Conservation (phyloP, 2,329 filamentous ascomycete genomes). For the Zasmidium cellare region DNA sequence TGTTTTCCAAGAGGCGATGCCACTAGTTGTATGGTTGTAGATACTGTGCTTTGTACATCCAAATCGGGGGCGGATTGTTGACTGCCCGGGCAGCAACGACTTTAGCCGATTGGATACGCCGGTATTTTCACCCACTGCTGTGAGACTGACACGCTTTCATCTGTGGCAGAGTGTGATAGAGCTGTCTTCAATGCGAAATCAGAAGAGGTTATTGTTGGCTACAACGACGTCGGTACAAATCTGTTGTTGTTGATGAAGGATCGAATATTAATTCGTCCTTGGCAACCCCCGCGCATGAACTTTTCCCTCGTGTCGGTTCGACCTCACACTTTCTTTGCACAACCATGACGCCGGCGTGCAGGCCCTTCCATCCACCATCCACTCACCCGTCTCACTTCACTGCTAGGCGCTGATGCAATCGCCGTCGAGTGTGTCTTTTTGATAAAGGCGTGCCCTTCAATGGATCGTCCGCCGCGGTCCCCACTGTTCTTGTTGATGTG, state of each 20-base stretch:
- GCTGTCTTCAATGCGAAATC: too few relatives aligned
- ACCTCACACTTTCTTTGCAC: background rate
- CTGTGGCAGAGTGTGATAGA: too few relatives aligned
- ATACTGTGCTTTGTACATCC: background rate
- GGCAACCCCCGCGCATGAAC: background rate
- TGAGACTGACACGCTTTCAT: too few relatives aligned
- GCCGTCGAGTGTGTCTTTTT: background rate
- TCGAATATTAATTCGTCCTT: background rate
- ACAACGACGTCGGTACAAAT: too few relatives aligned
- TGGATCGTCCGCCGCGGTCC: background rate
- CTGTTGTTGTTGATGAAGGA: background rate
- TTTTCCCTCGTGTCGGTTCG: background rate
- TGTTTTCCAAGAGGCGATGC: too few relatives aligned
- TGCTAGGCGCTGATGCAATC: background rate
- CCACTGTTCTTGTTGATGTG: background rate
- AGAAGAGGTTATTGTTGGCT: too few relatives aligned
- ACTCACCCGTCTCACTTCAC: background rate
- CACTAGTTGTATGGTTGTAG: background rate
- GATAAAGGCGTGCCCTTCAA: background rate
- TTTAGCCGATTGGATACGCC: background rate
- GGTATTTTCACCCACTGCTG: background rate
- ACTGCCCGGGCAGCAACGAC: background rate
- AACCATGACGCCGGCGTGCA: background rate
- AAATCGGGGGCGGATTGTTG: background rate
- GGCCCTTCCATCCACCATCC: background rate